Percentiles rank a stretch among this genome's conserved stretches.
Evolutionary conservation across 2,329 filamentous ascomycete genomes (phyloP).

Genomic region (Clonostachys chloroleuca): DNA sequence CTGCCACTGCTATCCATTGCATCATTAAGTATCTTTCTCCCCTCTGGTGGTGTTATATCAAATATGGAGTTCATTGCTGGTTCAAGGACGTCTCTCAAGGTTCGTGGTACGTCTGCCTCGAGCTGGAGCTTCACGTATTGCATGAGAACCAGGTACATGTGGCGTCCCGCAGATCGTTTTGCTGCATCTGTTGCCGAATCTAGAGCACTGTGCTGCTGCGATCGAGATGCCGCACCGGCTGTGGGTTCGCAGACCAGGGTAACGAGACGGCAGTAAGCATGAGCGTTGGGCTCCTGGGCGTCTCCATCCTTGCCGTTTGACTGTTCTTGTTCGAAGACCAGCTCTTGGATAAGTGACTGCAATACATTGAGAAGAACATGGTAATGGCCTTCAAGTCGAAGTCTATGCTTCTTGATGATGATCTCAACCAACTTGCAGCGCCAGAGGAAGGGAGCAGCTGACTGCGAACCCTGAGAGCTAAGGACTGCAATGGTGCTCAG

Average conservation of each 20-base stretch:
- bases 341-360: slow-evolving; percentile 49
- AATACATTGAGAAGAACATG: slow-evolving; percentile 51
- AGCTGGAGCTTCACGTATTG: slow-evolving; percentile 58
- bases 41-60: slow-evolving; percentile 50
- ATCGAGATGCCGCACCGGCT: slow-evolving; percentile 46
- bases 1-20: slow-evolving; percentile 54
- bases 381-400: slow-evolving; percentile 58
- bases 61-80: slow-evolving; percentile 55
- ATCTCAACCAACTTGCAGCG: slow-evolving; percentile 50
- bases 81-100: slow-evolving; percentile 50
- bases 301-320: slow-evolving; percentile 9
- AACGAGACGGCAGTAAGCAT: slow-evolving; percentile 48
- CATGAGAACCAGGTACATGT: slow-evolving; percentile 58
- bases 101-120: slow-evolving; percentile 43
- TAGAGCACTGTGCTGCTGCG: slow-evolving; percentile 36
- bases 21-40: slow-evolving; percentile 53
- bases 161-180: slow-evolving; percentile 55
- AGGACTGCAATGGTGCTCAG: slow-evolving; percentile 37
- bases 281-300: slow-evolving; percentile 38
- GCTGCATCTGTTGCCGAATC: slow-evolving; percentile 58
- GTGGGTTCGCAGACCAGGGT: slow-evolving; percentile 57
- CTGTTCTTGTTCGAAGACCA: slow-evolving; percentile 31
- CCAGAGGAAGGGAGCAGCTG: slow-evolving; percentile 28
- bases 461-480: background rate
- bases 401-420: slow-evolving; percentile 54